phyloP scores from a whole-genome alignment of 176 grass and related monocot genomes.

The Juncus effusus region DNA sequence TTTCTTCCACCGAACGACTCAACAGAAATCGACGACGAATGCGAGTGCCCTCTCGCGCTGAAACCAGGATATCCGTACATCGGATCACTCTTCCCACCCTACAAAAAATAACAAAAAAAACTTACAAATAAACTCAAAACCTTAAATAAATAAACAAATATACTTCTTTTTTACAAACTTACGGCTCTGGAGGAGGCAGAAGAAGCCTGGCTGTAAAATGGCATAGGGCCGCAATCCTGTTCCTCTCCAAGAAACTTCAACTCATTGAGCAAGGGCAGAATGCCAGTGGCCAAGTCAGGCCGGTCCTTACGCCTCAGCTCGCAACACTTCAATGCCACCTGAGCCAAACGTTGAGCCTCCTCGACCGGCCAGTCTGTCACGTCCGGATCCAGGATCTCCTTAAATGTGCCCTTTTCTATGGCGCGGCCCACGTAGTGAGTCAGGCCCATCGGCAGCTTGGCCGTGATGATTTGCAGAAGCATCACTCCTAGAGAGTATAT shows the following conservation, averaged over 20 bases:
- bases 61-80: no score
- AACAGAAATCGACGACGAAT: no score
- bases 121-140: no score
- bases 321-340: slow-evolving; percentile 62
- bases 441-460: slow-evolving; percentile 68
- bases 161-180: no score
- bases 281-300: slow-evolving; percentile 61
- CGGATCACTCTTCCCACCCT: no score
- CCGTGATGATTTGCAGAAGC: slow-evolving; percentile 82
- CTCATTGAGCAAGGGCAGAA: slow-evolving; percentile 61
- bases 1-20: no score
- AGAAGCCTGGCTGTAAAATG: no score
- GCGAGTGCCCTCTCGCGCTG: no score
- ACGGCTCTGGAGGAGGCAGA: no score
- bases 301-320: slow-evolving; percentile 75
- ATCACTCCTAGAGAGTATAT: slow-evolving; percentile 88
- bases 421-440: slow-evolving; percentile 60
- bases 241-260: slow-evolving; percentile 58
- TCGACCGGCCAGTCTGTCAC: slow-evolving; percentile 70
- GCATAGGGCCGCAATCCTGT: slow-evolving; percentile 23
- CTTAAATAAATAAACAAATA: no score
- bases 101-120: no score
- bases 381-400: slow-evolving; percentile 53
- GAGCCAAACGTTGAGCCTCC: slow-evolving; percentile 47
- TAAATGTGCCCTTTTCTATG: slow-evolving; percentile 57